A percentile compares a stretch with the other conserved stretches of the same genome.
Conservation (phyloP, 441 rosid genomes). For the Eutrema salsugineum region DNA sequence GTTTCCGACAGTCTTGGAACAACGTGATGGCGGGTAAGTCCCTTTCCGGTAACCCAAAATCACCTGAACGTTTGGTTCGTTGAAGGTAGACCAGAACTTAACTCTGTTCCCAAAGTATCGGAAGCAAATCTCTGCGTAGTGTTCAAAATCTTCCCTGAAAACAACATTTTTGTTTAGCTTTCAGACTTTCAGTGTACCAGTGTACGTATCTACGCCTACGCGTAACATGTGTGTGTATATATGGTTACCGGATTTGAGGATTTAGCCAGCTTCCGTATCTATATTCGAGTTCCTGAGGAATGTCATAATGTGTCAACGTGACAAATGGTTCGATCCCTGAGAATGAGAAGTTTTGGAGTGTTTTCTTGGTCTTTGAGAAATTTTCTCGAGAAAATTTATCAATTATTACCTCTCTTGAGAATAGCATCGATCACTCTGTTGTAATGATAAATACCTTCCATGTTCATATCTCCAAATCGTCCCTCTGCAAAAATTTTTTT, state of each 20-base stretch:
- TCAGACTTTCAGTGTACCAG: not conserved
- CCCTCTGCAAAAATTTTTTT: conserved; percentile 35
- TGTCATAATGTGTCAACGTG: conserved; percentile 56
- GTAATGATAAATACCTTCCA: conserved; percentile 50
- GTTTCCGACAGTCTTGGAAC: conserved; percentile 56
- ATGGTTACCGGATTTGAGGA: conserved; percentile 44
- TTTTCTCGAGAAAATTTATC: not conserved
- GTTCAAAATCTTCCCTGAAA: conserved; percentile 61
- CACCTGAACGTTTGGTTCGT: conserved; percentile 62
- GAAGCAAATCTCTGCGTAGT: conserved; percentile 60
- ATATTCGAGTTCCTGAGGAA: conserved; percentile 66
- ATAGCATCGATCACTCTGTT: conserved; percentile 48
- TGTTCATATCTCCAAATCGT: conserved; percentile 59
- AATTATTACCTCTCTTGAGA: conserved; percentile 38
- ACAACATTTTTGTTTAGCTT: not conserved
- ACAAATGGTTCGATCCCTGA: conserved; percentile 75
- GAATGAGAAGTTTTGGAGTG: not conserved
- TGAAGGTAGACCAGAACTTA: conserved; percentile 61
- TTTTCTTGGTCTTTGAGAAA: not conserved
- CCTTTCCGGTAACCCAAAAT: conserved; percentile 48
- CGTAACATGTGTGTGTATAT: not conserved
- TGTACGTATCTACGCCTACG: not conserved
- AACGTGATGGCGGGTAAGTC: conserved; percentile 56
- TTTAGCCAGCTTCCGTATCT: conserved; percentile 71
- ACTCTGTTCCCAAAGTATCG: conserved; percentile 56